Conservation (phyloP, 2,329 filamentous ascomycete genomes). For the Cordyceps fumosorosea region DNA sequence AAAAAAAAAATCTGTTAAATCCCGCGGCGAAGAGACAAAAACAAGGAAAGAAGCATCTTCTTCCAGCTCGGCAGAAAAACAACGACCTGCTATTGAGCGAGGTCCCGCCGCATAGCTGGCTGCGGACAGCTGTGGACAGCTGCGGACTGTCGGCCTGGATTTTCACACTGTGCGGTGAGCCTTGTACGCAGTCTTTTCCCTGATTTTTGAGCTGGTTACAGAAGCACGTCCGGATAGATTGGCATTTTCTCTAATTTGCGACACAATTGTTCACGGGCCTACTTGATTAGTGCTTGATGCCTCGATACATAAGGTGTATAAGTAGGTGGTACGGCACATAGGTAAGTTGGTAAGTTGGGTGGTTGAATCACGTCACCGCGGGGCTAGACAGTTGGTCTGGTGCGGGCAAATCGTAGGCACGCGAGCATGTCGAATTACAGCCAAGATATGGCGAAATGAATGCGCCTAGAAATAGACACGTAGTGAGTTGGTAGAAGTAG, state of each 20-base stretch:
- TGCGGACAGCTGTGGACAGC: background rate
- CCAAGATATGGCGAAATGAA: background rate
- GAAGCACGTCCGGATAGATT: background rate
- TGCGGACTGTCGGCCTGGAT: constrained; percentile 3
- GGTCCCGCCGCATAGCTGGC: constrained; percentile 3
- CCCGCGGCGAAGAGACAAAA: background rate
- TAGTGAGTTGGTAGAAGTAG: background rate
- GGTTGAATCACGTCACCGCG: constrained; percentile 1
- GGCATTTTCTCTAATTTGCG: background rate
- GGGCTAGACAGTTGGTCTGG: background rate
- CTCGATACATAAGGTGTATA: too few species aligned
- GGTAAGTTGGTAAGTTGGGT: too few species aligned
- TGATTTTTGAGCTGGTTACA: background rate
- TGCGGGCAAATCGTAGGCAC: background rate
- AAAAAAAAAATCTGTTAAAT: background rate
- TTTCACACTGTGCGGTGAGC: background rate
- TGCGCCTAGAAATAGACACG: background rate
- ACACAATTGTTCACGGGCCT: too few species aligned
- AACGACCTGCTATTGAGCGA: constrained; percentile 8
- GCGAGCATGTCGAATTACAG: background rate
- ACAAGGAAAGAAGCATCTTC: background rate
- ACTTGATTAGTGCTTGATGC: too few species aligned
- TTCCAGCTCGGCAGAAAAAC: background rate
- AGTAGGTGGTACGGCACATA: too few species aligned
- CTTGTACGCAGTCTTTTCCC: background rate